Base-by-base conservation (phyloP, 1,139 yeast genomes). In the Kurtzmaniella quercitrusa region DNA sequence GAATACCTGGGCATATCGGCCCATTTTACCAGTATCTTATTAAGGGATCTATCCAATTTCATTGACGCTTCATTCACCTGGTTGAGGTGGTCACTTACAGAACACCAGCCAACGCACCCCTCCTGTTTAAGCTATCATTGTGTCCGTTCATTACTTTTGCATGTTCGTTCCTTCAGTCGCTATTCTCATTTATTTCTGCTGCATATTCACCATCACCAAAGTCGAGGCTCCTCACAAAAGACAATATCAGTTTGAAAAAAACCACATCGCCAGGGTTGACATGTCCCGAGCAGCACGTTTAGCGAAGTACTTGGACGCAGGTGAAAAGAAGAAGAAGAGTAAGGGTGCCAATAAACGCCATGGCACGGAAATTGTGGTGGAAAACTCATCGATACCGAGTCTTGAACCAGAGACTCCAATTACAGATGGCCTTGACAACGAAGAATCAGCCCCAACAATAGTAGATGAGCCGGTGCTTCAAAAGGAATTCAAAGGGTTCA, bases 401-500 rank as follows among this genome's bases (percentile, higher is more conserved):
- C 19, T 23, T 2, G 56, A 51, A 23, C 52, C 4, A 46, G 9
- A 45, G 43, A 12, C 58, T 52, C 8, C 54, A 50, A 12, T 55
- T 49, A 2, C 41, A 16, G 17, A 34, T 27, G 15, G 19, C 40
- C 31, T 27, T 17, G 54, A 50, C 3, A 48, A 34, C n/a, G 37
- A 45, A 6, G 50, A 47, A 12, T 67, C 70, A 1, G 58, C 31
- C 4, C 31, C 31, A 27, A 27, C 57, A 1, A 49, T 48, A 24
- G 65, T 65, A 2, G 51, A 54, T 12, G 38, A 19, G 2, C 11
- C 48, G 2, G 43, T 37, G 12, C 24, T 25, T n/a, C 14, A 39
- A n/a, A 36, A 38, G 5, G 50, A 44, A 44, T 54, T 51, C 43
- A 65, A 60, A 46, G 75, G 75, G 4, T 70, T 70, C 51, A 66